Evolutionary conservation across 2,329 filamentous ascomycete species (phyloP).

Genomic region (Fusarium transvaalense): DNA sequence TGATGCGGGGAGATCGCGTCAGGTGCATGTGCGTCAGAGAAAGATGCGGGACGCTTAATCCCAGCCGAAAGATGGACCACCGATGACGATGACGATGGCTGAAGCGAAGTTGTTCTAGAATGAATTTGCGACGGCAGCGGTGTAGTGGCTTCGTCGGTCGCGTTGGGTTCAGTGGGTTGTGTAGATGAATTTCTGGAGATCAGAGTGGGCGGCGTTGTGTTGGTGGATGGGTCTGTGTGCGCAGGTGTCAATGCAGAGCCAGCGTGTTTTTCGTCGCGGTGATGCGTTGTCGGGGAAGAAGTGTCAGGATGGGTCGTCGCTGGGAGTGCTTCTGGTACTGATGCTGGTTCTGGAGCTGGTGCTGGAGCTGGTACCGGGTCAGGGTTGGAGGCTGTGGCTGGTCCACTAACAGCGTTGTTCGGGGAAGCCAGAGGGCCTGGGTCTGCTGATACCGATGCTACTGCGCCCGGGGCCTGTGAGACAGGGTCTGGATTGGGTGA

Average conservation of each 20-base stretch:
- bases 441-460: slow-evolving; percentile 29
- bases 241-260: slow-evolving; percentile 35
- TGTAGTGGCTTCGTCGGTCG: slow-evolving; percentile 28
- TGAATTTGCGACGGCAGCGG: slow-evolving; percentile 48
- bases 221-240: slow-evolving; percentile 25
- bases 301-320: slow-evolving; percentile 39
- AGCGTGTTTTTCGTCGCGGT: slow-evolving; percentile 47
- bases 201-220: slow-evolving; percentile 24
- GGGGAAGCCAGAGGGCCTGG: slow-evolving; percentile 26
- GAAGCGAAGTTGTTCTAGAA: slow-evolving; percentile 53
- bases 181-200: slow-evolving; percentile 21
- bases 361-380: slow-evolving; percentile 27
- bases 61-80: slow-evolving; percentile 43
- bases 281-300: slow-evolving; percentile 48
- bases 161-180: slow-evolving; percentile 24
- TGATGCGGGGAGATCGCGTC: slow-evolving; percentile 46
- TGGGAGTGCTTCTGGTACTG: slow-evolving; percentile 28
- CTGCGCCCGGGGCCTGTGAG: slow-evolving; percentile 37
- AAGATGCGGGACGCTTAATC: slow-evolving; percentile 45
- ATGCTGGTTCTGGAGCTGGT: slow-evolving; percentile 14
- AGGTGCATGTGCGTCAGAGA: slow-evolving; percentile 46
- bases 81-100: slow-evolving; percentile 49
- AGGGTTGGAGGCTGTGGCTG: slow-evolving; percentile 32
- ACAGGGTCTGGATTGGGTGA: slow-evolving; percentile 49
- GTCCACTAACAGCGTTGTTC: slow-evolving; percentile 34